Evolutionary conservation across 208 protist genomes (phyloP), one percentile per base, ranked within the genome.

Genomic region (Trypanosomatidae sp.): DNA sequence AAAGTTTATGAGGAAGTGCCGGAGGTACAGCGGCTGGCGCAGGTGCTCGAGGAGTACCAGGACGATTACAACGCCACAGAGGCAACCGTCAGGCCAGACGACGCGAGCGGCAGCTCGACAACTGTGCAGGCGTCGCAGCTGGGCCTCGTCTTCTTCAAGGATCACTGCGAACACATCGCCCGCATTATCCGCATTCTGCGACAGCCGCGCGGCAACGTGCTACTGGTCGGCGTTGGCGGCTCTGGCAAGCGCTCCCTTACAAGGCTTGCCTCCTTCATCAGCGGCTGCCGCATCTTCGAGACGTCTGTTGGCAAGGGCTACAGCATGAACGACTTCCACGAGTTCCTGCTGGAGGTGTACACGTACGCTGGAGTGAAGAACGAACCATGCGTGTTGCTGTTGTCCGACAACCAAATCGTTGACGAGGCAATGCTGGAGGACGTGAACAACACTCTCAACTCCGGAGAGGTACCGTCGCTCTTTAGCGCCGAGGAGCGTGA

Each of bases 371-470:
- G 93, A 41, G 92, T 98, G 66, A 80, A 98, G 69, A 88, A 87
- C 72, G 89, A 92, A 73, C 80, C 92, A 19, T 91, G 95, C 33
- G 92, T 98, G 28, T 95, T 99, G 72, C 77, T 99, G 36, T 82
- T 99, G 62, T 94, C 88, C 17, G 98, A 99, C 86, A 97, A 96
- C 60, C 96, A 99, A 74, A 97, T 99, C 70, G 90, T 99, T 10
- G 87, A 97, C 53, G 97, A 98, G 79, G 76, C 88, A 47, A 99
- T 99, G 88, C 82, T 99, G 19, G 98, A 99, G 88, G 98, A 99
- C 74, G 91, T 99, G 52, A 99, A 99, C 85, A 99, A 95, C 83
- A 98, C 99, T 52, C 87, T 99, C 10, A 99, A 99, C 90, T 97
- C 94, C 2, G 98, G 98, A 72, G 98, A 99, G 85, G 98, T 99